These are phyloP conservation scores for Emericellopsis atlantica DNA, from an alignment of 2,329 filamentous ascomycete genomes.

Conservation along the genomic window DNA sequence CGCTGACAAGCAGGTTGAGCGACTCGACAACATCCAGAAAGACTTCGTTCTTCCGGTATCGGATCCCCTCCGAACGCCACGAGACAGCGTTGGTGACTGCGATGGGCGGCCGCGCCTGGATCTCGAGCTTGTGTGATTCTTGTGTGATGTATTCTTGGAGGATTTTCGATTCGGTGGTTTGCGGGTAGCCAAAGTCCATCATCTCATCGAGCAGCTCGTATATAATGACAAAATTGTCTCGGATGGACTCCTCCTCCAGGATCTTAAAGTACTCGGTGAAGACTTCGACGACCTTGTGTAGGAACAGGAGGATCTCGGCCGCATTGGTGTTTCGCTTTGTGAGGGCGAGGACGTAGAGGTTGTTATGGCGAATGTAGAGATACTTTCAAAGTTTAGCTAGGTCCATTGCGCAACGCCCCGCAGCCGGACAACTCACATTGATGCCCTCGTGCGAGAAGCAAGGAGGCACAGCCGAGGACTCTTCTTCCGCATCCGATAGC, in stretches of 20 bases:
- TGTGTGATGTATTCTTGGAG: conserved; percentile 98
- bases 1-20: conserved; percentile 86
- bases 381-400: conserved; percentile 45
- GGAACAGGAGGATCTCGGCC: conserved; percentile 93
- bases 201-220: conserved; percentile 98
- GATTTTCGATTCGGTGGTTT: conserved; percentile 97
- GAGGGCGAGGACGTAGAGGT: conserved; percentile 92
- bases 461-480: conserved; percentile 90
- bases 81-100: conserved; percentile 97
- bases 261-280: conserved; percentile 99
- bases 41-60: conserved; percentile 98
- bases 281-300: conserved; percentile 96
- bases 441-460: conserved; percentile 98
- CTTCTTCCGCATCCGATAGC: conserved; percentile 96
- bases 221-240: conserved; percentile 98
- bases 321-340: conserved; percentile 99
- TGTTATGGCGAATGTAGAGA: conserved; percentile 98
- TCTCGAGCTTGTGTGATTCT: conserved; percentile 95
- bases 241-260: conserved; percentile 94
- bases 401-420: conserved; percentile 4
- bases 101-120: conserved; percentile 90
- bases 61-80: conserved; percentile 94
- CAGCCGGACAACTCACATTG: conserved; percentile 50
- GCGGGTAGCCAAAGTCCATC: conserved; percentile 99
- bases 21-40: conserved; percentile 97